Percentiles rank a stretch among this genome's conserved stretches.
These are phyloP conservation scores for Polygonum maritimum DNA, from an alignment of 148 eudicot genomes.

Conservation along the genomic window DNA sequence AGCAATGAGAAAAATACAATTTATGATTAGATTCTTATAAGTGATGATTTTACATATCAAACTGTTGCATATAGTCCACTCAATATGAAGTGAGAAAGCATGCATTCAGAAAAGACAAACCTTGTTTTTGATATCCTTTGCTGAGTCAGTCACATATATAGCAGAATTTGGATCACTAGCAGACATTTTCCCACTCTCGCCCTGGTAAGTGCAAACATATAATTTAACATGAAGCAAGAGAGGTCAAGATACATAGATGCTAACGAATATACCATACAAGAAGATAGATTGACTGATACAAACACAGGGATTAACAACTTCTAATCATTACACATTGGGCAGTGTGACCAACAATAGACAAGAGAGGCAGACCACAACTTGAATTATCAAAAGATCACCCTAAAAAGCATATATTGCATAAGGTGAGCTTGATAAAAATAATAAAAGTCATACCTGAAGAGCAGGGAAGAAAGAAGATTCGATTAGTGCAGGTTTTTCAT, in stretches of 20 bases:
- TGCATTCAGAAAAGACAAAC: constrained; percentile 18
- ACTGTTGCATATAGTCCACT: background rate
- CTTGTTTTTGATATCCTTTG: constrained; percentile 79
- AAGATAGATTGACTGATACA: background rate
- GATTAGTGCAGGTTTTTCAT: constrained; percentile 86
- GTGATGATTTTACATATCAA: background rate
- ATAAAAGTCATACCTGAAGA: constrained; percentile 54
- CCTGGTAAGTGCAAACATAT: constrained; percentile 45
- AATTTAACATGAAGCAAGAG: background rate
- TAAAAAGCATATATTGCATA: background rate
- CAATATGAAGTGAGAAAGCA: background rate
- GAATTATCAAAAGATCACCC: background rate
- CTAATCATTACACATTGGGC: background rate
- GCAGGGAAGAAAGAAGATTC: constrained; percentile 96
- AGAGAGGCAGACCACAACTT: background rate
- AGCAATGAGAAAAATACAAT: background rate
- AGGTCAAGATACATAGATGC: background rate
- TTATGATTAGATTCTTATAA: background rate
- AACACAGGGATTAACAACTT: background rate
- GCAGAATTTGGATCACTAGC: constrained; percentile 98
- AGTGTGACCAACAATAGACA: background rate
- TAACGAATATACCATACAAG: background rate
- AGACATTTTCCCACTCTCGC: constrained; percentile 94
- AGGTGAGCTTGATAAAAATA: background rate
- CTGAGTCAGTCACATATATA: constrained; percentile 90